Evolutionary conservation across 306 rosid species (phyloP), one percentile per base, ranked within the genome.

Genomic region (Rosa persica): DNA sequence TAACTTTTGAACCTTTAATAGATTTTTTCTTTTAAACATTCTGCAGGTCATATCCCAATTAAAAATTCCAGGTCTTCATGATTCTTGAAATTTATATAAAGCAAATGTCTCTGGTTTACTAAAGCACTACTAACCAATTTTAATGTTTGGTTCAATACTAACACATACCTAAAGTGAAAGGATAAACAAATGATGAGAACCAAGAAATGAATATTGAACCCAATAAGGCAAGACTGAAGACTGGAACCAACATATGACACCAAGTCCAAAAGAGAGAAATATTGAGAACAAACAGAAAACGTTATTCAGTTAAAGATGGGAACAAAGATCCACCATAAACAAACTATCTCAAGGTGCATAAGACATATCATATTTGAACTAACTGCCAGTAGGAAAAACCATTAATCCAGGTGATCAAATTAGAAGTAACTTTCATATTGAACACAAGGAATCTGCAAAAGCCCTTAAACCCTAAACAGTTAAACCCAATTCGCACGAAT

Each of bases 281-380:
- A 47, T 13, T 44, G 20, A 30, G 36, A 27, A 16, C 60, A 70
- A 70, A 70, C 74, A 8, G 23, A 70, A 27, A 47, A 23, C 16
- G 8, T 54, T 3, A 47, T 47, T 47, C 12, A 17, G 8, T 40
- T 40, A 67, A 67, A 40, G 4, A 34, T 38, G 17, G 17, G 23
- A 54, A 52, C 76, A 54, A 8, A n/a, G 54, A 22, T 23, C 20
- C 39, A 74, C 0, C 19, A 74, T 5, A n/a, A 5, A 40, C 70
- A 74, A 58, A 60, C 25, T 22, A 73, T 73, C 3, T 73, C n/a
- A 38, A 73, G 67, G 42, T 57, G 25, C 22, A 74, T 10, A 40
- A 74, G 25, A 42, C 61, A 15, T 25, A 49, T 49, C 43, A 20
- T 48, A 51, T 16, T 49, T 27, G 44, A 72, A 4, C 10, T 15